phyloP scores from a whole-genome alignment of 1,284 basidiomycete species.

The Puccinia horiana region DNA sequence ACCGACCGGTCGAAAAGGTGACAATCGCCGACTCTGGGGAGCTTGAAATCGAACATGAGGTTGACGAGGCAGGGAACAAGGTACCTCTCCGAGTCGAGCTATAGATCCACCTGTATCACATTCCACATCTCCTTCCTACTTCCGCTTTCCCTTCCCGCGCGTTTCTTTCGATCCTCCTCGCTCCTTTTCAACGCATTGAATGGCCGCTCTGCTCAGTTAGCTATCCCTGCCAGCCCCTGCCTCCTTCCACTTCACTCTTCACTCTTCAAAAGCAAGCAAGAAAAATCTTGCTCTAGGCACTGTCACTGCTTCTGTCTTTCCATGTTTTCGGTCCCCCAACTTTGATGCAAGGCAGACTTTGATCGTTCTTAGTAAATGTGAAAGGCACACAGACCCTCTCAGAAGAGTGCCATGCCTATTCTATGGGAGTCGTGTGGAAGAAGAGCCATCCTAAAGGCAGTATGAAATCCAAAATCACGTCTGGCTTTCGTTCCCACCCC shows the following conservation, averaged over 20 bases:
- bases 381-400: not conserved
- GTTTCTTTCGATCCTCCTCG: not conserved
- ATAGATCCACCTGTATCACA: conserved; percentile 7
- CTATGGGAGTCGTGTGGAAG: not conserved
- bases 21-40: conserved; percentile 32
- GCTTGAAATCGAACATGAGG: conserved; percentile 23
- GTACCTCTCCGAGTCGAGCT: conserved; percentile 48
- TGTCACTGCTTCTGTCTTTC: not conserved
- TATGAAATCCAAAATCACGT: not conserved
- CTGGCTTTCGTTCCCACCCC: too few species aligned
- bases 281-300: not conserved
- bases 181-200: not conserved
- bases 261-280: not conserved
- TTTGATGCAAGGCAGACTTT: conserved; percentile 4
- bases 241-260: too few species aligned
- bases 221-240: not conserved
- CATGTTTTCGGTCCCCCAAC: not conserved
- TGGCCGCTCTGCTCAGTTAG: not conserved
- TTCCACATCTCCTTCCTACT: not conserved
- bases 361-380: not conserved
- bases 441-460: not conserved
- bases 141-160: conserved; percentile 1
- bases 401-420: not conserved
- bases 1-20: conserved; percentile 27
- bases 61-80: conserved; percentile 44